A percentile compares a stretch with the other conserved stretches of the same genome.
Conservation (phyloP, 1,139 yeast species). For the Schizosaccharomyces versatilis region DNA sequence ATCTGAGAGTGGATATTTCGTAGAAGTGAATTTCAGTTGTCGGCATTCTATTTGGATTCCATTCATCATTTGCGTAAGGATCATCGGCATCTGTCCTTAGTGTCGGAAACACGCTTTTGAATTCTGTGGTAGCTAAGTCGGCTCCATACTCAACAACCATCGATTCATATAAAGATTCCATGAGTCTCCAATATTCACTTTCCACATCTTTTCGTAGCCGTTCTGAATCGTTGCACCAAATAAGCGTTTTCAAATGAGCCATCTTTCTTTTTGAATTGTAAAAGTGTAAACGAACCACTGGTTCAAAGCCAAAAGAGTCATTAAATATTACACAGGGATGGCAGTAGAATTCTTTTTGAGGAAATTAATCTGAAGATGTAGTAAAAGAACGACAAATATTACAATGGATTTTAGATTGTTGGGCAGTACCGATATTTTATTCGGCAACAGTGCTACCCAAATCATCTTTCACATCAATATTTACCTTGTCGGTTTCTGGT, state of each 20-base stretch:
- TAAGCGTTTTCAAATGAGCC: slow-evolving; percentile 25
- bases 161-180: slow-evolving; percentile 21
- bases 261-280: slow-evolving; percentile 40
- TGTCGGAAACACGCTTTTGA: slow-evolving; percentile 33
- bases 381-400: slow-evolving; percentile 4
- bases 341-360: slow-evolving; percentile 47
- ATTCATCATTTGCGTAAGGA: slow-evolving; percentile 28
- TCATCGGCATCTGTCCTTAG: slow-evolving; percentile 17
- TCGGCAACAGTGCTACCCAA: no score
- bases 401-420: background rate
- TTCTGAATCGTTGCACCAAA: slow-evolving; percentile 15
- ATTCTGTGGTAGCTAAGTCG: slow-evolving; percentile 24
- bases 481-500: no score
- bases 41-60: slow-evolving; percentile 55
- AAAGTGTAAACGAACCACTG: slow-evolving; percentile 36
- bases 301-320: slow-evolving; percentile 78
- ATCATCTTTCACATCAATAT: no score
- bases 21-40: slow-evolving; percentile 32
- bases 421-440: no score
- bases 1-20: slow-evolving; percentile 25
- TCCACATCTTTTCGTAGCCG: slow-evolving; percentile 17
- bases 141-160: slow-evolving; percentile 32
- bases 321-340: slow-evolving; percentile 64
- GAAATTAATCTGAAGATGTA: background rate
- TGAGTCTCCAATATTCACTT: slow-evolving; percentile 21